phyloP scores from a whole-genome alignment of 164 flowering plant species.

The Litsea cubeba region DNA sequence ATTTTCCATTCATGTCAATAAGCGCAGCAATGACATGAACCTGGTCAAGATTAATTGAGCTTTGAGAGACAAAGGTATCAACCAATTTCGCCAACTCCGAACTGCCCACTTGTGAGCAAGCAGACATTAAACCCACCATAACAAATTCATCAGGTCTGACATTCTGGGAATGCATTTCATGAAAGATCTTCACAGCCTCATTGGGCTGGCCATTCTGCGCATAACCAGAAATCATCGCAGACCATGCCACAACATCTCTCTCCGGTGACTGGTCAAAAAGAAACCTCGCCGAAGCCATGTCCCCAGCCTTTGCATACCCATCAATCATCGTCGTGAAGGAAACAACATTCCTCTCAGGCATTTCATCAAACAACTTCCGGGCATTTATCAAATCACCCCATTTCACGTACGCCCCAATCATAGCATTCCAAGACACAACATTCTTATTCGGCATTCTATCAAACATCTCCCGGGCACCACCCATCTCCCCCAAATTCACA shows the following conservation, averaged over 20 bases:
- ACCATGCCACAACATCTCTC: no score
- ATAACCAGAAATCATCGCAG: neutral
- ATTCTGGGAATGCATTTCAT: slow-evolving; percentile 6
- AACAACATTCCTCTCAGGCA: slow-evolving; percentile 14
- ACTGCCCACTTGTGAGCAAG: slow-evolving; percentile 15
- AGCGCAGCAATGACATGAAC: slow-evolving; percentile 12
- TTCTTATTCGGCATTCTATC: no score
- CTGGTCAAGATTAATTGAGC: slow-evolving; percentile 3
- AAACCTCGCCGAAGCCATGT: no score
- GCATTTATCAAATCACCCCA: slow-evolving; percentile 1
- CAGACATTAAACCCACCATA: slow-evolving; percentile 20
- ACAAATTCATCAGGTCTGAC: slow-evolving; percentile 12
- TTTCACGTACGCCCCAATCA: no score
- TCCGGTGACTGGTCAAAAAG: no score
- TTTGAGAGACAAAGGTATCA: slow-evolving; percentile 1
- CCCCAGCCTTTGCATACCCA: neutral
- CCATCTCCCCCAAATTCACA: slow-evolving; percentile 7
- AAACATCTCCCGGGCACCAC: slow-evolving; percentile 2
- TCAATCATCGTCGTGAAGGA: slow-evolving; percentile 18
- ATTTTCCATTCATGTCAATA: slow-evolving; percentile 19
- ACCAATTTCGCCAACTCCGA: slow-evolving; percentile 18
- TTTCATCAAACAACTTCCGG: slow-evolving; percentile 15
- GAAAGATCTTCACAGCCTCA: slow-evolving; percentile 15
- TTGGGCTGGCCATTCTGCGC: slow-evolving; percentile 9
- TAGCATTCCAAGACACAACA: no score